These are phyloP conservation scores for Rutidosis leptorrhynchoides DNA, from an alignment of 129 eudicot species.

Conservation along the genomic window DNA sequence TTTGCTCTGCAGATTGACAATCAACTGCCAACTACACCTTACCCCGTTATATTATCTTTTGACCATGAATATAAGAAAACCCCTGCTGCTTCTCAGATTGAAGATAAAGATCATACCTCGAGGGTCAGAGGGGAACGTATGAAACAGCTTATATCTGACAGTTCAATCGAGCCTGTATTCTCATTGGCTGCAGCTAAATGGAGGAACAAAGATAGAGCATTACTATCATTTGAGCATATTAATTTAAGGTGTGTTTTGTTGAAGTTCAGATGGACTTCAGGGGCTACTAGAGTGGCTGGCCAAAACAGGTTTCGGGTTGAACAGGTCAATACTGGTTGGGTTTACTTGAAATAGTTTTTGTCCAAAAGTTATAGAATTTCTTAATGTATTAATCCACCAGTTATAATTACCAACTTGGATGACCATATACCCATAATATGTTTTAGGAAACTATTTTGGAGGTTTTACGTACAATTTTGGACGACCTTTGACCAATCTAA, in stretches of 20 bases:
- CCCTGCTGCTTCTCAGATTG: slow-evolving; percentile 33
- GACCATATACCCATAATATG: background rate
- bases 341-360: background rate
- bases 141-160: slow-evolving; percentile 39
- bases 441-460: background rate
- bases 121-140: slow-evolving; percentile 38
- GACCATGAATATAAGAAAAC: slow-evolving; percentile 51
- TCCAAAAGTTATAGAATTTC: background rate
- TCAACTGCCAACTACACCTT: slow-evolving; percentile 72
- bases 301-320: background rate
- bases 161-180: slow-evolving; percentile 57
- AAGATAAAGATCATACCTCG: slow-evolving; percentile 42
- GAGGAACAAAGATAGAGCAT: slow-evolving; percentile 63
- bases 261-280: slow-evolving; percentile 2
- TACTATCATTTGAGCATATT: slow-evolving; percentile 78
- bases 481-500: slow-evolving; percentile 1
- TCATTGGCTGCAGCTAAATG: slow-evolving; percentile 71
- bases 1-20: slow-evolving; percentile 84
- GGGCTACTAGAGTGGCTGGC: background rate
- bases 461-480: slow-evolving; percentile 1
- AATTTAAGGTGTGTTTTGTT: slow-evolving; percentile 56
- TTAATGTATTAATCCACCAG: background rate
- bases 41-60: slow-evolving; percentile 90
- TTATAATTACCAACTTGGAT: background rate
- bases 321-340: background rate